Base-by-base conservation (phyloP, 768 basidiomycete species). In the Boletus subparvulus region DNA sequence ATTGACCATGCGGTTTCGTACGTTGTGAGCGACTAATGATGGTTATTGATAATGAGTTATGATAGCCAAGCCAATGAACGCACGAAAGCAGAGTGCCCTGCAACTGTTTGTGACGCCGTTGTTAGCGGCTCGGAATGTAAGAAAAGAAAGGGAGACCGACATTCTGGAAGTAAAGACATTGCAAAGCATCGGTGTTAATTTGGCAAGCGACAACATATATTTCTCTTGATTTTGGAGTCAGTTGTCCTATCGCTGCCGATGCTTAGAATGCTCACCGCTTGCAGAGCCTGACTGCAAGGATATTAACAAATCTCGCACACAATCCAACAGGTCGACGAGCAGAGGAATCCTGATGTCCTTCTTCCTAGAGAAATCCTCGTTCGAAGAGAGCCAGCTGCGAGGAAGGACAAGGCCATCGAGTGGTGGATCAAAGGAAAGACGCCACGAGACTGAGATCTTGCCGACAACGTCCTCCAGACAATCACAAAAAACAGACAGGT, bases 321-420 rank as follows among this genome's bases (percentile, higher is more conserved):
- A 50, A 3, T 49, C 33, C 14, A 68, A 54, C 4, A 74, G 54
- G 0, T 47, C 16, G 5, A 42, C 0, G 3, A 65, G 16, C 13
- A 61, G n/a, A 16, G 32, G 17, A 40, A 56, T 40, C n/a, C 8
- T n/a, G 39, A 56, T 35, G 5, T 58, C 55, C 56, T 63, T 63
- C 40, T 60, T 46, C 0, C 2, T 17, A 9, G 28, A 67, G 50
- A 63, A 60, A 53, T 58, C 61, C 16, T 56, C 55, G 44, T 62
- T 43, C 28, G 40, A 17, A 16, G 71, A 35, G 19, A 84, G 62
- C 84, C 84, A 87, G 50, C 76, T 79, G 3, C 76, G 76, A 0
- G 86, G 86, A 35, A 87, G 73, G 6, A 78, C 77, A 28, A 83
- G 60, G 16, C 74, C 72, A 62, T 86, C 79, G 0, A 83, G 65